Conservation (phyloP, 306 rosid species). For the Pachyrhizus erosus region DNA sequence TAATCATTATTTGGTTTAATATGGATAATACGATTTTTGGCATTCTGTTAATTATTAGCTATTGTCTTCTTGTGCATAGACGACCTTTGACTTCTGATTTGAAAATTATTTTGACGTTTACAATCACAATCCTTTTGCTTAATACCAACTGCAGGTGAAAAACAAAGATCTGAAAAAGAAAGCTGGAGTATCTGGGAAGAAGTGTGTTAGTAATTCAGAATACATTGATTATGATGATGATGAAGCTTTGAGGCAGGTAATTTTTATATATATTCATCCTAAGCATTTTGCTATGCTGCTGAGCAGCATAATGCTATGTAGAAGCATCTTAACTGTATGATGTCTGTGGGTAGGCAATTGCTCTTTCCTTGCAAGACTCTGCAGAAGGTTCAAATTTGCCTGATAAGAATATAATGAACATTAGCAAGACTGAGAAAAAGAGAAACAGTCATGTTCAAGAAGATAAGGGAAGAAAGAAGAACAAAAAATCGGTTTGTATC, state of each 20-base stretch:
- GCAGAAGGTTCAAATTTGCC: slow-evolving; percentile 44
- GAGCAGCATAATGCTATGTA: background rate
- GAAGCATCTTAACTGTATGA: slow-evolving; percentile 41
- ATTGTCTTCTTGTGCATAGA: background rate
- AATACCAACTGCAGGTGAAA: slow-evolving; percentile 55
- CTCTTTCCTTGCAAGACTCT: slow-evolving; percentile 72
- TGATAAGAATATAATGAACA: slow-evolving; percentile 38
- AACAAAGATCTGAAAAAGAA: slow-evolving; percentile 52
- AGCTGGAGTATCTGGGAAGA: slow-evolving; percentile 47
- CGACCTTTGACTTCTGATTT: background rate
- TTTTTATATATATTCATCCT: slow-evolving; percentile 30
- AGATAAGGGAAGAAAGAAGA: slow-evolving; percentile 67
- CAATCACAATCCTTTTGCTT: slow-evolving; percentile 14
- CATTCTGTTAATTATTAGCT: background rate
- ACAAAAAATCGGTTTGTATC: slow-evolving; percentile 67
- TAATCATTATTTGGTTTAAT: background rate
- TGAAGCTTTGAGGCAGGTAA: slow-evolving; percentile 75
- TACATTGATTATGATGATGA: slow-evolving; percentile 66
- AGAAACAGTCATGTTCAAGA: slow-evolving; percentile 49
- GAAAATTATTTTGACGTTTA: slow-evolving; percentile 1
- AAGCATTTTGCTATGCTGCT: slow-evolving; percentile 18
- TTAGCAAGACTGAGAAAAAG: slow-evolving; percentile 41
- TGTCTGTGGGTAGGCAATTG: slow-evolving; percentile 70
- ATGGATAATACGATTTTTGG: background rate
- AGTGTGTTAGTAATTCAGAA: slow-evolving; percentile 40